A percentile compares a stretch with the other conserved stretches of the same genome.
Conservation (phyloP, 768 basidiomycete species). For the Podaxis sp. region DNA sequence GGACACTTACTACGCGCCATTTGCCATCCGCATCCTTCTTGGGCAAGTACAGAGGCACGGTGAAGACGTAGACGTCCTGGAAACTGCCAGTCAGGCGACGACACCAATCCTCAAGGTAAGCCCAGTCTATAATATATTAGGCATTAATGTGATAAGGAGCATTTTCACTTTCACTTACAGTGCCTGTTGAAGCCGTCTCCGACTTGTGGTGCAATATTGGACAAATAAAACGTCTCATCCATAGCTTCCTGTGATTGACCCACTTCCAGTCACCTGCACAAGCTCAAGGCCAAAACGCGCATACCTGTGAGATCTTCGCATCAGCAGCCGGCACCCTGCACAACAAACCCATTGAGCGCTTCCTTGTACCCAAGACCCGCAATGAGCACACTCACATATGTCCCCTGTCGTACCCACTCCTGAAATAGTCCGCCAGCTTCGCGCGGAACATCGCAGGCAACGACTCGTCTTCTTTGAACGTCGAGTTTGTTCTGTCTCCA, state of each 20-base stretch:
- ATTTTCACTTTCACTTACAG: conserved; percentile 47
- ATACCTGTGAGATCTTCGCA: conserved; percentile 81
- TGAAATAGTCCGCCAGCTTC: conserved; percentile 83
- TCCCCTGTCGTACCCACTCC: conserved; percentile 92
- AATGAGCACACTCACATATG: conserved; percentile 69
- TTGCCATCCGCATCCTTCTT: conserved; percentile 83
- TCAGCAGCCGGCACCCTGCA: conserved; percentile 93
- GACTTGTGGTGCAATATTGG: conserved; percentile 98
- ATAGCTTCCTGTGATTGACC: conserved; percentile 62
- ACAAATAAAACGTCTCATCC: conserved; percentile 93
- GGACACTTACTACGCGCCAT: conserved; percentile 81
- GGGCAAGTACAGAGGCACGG: conserved; percentile 94
- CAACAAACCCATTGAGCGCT: background rate
- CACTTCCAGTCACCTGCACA: background rate
- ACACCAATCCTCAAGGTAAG: conserved; percentile 95
- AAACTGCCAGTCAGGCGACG: conserved; percentile 83
- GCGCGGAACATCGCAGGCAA: conserved; percentile 79
- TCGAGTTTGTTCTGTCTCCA: conserved; percentile 72
- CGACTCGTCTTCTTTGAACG: conserved; percentile 78
- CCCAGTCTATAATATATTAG: conserved; percentile 68
- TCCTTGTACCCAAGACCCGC: background rate
- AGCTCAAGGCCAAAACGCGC: conserved; percentile 9
- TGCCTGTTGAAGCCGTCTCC: conserved; percentile 97
- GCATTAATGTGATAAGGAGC: background rate
- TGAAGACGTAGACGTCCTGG: conserved; percentile 95